Conservation (phyloP, 2,329 filamentous ascomycete genomes). For the Aspergillus fructus region DNA sequence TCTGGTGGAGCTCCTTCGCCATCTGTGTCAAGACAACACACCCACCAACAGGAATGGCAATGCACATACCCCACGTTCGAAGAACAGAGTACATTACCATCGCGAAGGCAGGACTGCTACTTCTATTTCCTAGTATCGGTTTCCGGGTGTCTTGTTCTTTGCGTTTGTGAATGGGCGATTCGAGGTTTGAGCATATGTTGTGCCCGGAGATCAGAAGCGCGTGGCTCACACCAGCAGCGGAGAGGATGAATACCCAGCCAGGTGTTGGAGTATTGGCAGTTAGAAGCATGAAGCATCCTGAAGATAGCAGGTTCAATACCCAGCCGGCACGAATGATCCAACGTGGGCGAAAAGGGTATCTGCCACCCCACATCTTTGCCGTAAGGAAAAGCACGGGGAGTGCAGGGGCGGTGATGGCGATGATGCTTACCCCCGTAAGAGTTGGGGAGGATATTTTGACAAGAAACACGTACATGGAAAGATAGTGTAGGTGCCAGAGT, state of each 20-base stretch:
- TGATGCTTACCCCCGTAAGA: constrained; percentile 38
- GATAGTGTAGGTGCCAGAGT: constrained; percentile 44
- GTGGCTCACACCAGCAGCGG: constrained; percentile 42
- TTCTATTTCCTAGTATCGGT: not conserved
- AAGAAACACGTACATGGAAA: constrained; percentile 42
- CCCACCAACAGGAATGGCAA: constrained; percentile 43
- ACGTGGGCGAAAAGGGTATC: constrained; percentile 23
- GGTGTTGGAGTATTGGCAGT: constrained; percentile 31
- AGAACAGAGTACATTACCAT: constrained; percentile 42
- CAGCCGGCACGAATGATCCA: constrained; percentile 48
- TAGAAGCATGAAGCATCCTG: constrained; percentile 41
- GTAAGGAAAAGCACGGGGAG: constrained; percentile 22
- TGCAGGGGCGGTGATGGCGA: constrained; percentile 35
- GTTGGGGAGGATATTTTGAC: constrained; percentile 34
- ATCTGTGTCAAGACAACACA: constrained; percentile 45
- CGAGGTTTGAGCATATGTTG: constrained; percentile 37
- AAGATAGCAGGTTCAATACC: constrained; percentile 35
- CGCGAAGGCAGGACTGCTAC: constrained; percentile 14
- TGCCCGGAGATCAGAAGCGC: constrained; percentile 44
- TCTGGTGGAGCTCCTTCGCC: constrained; percentile 21
- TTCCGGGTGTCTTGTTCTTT: not conserved
- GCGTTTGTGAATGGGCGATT: not conserved
- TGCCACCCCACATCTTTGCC: constrained; percentile 13
- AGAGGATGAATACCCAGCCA: constrained; percentile 38
- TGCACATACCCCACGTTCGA: constrained; percentile 45